Conservation (phyloP, 2,329 filamentous ascomycete genomes). For the Keithomyces neogunnii region DNA sequence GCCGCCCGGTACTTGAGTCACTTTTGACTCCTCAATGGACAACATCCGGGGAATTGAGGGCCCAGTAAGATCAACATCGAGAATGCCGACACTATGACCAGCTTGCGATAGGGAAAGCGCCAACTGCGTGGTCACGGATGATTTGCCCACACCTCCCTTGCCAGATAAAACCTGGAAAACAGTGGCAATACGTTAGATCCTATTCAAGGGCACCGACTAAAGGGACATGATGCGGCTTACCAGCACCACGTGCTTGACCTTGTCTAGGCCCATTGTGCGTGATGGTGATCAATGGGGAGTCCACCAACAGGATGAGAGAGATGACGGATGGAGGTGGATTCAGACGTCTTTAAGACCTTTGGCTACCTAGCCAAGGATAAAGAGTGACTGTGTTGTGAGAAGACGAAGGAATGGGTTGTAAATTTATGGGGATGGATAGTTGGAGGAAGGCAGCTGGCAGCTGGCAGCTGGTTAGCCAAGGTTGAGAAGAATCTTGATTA, state of each 20-base stretch:
- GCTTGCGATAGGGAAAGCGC: constrained; percentile 80
- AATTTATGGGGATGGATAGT: too few species aligned
- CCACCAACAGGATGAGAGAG: too few species aligned
- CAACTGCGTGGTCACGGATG: constrained; percentile 92
- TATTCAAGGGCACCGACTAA: neutral
- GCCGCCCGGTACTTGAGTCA: constrained; percentile 82
- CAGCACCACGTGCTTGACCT: constrained; percentile 70
- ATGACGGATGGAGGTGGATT: too few species aligned
- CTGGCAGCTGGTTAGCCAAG: too few species aligned
- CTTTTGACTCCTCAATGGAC: constrained; percentile 78
- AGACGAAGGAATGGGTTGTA: too few species aligned
- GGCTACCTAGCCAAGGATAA: too few species aligned
- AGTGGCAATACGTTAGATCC: constrained; percentile 10
- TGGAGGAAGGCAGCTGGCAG: too few species aligned
- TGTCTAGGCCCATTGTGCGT: constrained; percentile 29
- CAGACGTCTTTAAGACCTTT: too few species aligned
- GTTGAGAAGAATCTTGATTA: too few species aligned
- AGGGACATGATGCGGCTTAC: constrained; percentile 30
- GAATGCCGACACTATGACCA: constrained; percentile 84
- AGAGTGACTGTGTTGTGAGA: too few species aligned
- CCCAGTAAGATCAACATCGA: constrained; percentile 93
- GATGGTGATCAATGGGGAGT: neutral
- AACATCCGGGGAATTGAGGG: constrained; percentile 95
- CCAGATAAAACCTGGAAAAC: constrained; percentile 66
- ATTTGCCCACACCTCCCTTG: constrained; percentile 97